Evolutionary conservation across 1,284 basidiomycete genomes (phyloP).

Genomic region (Schizophyllum commune): DNA sequence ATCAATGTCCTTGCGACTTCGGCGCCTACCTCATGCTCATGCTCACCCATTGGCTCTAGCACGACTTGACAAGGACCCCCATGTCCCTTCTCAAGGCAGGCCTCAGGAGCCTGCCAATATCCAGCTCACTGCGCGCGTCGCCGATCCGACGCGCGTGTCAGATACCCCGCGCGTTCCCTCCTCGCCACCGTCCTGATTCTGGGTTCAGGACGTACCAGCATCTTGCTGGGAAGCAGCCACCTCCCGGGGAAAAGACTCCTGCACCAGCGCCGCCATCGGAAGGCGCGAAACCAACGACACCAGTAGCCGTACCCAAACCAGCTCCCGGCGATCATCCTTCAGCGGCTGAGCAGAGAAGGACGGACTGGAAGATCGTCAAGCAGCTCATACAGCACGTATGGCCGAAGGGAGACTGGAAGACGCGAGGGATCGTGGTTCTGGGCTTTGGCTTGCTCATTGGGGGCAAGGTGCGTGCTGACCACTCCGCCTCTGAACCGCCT

Average conservation of each 20-base stretch:
- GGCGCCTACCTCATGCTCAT: no score
- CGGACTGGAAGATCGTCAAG: slow-evolving; percentile 64
- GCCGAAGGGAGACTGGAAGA: slow-evolving; percentile 72
- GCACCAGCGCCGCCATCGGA: neutral
- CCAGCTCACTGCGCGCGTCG: neutral
- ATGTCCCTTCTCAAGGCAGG: neutral
- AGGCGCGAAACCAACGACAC: neutral
- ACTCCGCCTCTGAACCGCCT: neutral
- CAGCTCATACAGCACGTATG: slow-evolving; percentile 61
- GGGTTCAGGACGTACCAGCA: neutral
- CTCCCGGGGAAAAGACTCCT: neutral
- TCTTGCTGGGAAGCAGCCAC: neutral
- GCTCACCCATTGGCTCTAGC: no score
- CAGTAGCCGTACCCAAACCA: neutral
- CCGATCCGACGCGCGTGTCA: no score
- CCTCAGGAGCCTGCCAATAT: neutral
- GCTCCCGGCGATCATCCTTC: neutral
- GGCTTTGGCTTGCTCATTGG: slow-evolving; percentile 79
- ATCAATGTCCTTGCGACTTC: no score
- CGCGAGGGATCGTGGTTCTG: slow-evolving; percentile 70
- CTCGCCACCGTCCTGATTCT: no score
- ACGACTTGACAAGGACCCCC: no score
- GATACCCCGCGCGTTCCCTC: neutral
- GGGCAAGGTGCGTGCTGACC: slow-evolving; percentile 64
- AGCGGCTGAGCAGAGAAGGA: slow-evolving; percentile 47